Evolutionary conservation across 257 asterid genomes (phyloP).

Genomic region (Nicotiana otophora): DNA sequence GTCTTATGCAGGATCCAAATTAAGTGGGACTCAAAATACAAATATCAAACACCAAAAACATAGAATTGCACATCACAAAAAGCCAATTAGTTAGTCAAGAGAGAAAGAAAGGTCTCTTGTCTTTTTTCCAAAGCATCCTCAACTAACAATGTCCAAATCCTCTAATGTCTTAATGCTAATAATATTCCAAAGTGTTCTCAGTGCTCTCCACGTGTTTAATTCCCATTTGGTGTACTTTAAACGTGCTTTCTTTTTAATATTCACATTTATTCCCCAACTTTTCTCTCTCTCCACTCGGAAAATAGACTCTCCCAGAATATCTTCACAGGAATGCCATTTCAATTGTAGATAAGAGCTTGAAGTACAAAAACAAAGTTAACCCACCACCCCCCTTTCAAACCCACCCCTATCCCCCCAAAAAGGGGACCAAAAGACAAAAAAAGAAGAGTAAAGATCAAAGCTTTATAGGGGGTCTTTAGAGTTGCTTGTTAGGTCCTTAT

Average conservation of each 20-base stretch:
- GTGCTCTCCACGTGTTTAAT: conserved; percentile 8
- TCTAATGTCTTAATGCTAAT: not conserved
- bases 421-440: not conserved
- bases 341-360: conserved; percentile 5
- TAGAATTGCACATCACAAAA: not conserved
- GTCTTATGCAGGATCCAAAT: too few relatives aligned
- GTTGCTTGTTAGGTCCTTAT: conserved; percentile 7
- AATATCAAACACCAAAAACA: too few relatives aligned
- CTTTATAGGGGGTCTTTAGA: conserved; percentile 7
- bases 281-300: conserved; percentile 23
- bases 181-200: conserved; percentile 7
- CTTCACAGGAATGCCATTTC: conserved; percentile 29
- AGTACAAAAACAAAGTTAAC: conserved; percentile 10
- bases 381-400: not conserved
- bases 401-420: not conserved
- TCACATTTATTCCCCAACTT: not conserved
- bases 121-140: conserved; percentile 7
- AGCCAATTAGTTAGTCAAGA: conserved; percentile 2
- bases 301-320: conserved; percentile 24
- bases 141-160: conserved; percentile 7
- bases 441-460: conserved; percentile 1
- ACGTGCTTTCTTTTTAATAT: conserved; percentile 6
- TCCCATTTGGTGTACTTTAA: conserved; percentile 9
- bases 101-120: not conserved
- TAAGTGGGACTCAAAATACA: too few relatives aligned